Percentiles rank a stretch among this genome's conserved stretches.
These are phyloP conservation scores for Letharia columbiana DNA, from an alignment of 495 filamentous ascomycete species.

Conservation along the genomic window DNA sequence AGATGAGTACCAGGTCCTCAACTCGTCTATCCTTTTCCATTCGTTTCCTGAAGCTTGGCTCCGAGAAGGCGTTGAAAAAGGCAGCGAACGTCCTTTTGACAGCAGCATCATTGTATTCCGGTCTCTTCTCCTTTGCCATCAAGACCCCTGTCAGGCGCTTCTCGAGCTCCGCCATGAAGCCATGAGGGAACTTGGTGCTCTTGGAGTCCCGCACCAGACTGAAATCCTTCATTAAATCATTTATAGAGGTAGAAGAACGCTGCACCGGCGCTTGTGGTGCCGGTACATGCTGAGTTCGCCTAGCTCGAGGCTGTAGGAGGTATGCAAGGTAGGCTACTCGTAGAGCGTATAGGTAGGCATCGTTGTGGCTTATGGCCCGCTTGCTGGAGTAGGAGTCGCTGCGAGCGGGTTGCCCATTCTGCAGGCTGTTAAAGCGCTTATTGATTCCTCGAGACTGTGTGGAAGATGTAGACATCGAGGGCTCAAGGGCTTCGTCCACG, in stretches of 20 bases:
- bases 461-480: slow-evolving; percentile 47
- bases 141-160: slow-evolving; percentile 59
- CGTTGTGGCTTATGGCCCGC: slow-evolving; percentile 49
- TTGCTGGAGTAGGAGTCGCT: slow-evolving; percentile 44
- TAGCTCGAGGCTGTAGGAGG: slow-evolving; percentile 81
- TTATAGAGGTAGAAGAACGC: slow-evolving; percentile 61
- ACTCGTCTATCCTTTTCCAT: slow-evolving; percentile 92
- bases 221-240: slow-evolving; percentile 67
- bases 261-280: slow-evolving; percentile 51
- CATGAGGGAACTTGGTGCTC: slow-evolving; percentile 72
- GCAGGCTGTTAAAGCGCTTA: slow-evolving; percentile 49
- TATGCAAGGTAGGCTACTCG: slow-evolving; percentile 89
- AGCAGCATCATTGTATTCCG: slow-evolving; percentile 66
- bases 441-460: slow-evolving; percentile 45
- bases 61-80: slow-evolving; percentile 68
- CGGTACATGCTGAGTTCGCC: slow-evolving; percentile 73
- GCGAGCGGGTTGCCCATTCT: slow-evolving; percentile 44
- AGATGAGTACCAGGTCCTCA: slow-evolving; percentile 81
- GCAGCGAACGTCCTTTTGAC: slow-evolving; percentile 76
- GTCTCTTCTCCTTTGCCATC: slow-evolving; percentile 61
- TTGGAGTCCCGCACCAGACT: slow-evolving; percentile 64
- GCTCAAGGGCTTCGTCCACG: slow-evolving; percentile 14
- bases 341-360: slow-evolving; percentile 84
- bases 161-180: slow-evolving; percentile 61
- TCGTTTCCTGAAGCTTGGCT: slow-evolving; percentile 59